Evolutionary conservation across 331 rosid genomes (phyloP), one percentile per base, ranked within the genome.

Genomic region (Rhamnella rubrinervis): DNA sequence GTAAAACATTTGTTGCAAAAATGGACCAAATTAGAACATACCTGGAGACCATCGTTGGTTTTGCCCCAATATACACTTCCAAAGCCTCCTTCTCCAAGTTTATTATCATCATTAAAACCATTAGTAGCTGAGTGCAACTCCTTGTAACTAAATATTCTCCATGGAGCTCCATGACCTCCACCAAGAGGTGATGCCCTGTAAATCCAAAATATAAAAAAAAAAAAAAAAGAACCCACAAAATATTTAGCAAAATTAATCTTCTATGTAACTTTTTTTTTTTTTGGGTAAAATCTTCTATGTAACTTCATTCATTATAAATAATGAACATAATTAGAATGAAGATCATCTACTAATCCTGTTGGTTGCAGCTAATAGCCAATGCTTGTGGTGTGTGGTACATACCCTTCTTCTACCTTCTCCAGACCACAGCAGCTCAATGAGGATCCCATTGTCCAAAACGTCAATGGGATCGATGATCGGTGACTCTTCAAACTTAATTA

Each of bases 31-130:
- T 18, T 20, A 46, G 12, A 47, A 47, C 28, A 18, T 78, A 86
- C 96, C 92, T 90, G 83, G 18, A 90, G 89, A 28, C 97, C 98
- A 51, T 88, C 91, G 23, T 8, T 82, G 2, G 97, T 90, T 78
- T 81, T 90, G 49, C 95, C 96, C 98, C 96, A 84, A 35, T 85
- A 90, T 11, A 93, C 96, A 65, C 95, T 93, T 62, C 98, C 98
- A 76, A 90, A 88, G 0, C 98, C 98, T 53, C 98, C 96, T 78
- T 93, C 96, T 67, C 96, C 97, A 71, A 93, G 98, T 72, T 81
- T 79, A 37, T 89, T 79, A 21, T 93, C 95, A 3, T 90, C 95
- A 53, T 86, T 82, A 62, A 90, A 93, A 14, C 98, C 98, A 1
- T 85, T 85, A 1, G 98, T 93, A 12, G 98, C 96, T 7, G 78